Evolutionary conservation across 352 stramenopile genomes (phyloP).

Genomic region (Globisporangium viniferum): DNA sequence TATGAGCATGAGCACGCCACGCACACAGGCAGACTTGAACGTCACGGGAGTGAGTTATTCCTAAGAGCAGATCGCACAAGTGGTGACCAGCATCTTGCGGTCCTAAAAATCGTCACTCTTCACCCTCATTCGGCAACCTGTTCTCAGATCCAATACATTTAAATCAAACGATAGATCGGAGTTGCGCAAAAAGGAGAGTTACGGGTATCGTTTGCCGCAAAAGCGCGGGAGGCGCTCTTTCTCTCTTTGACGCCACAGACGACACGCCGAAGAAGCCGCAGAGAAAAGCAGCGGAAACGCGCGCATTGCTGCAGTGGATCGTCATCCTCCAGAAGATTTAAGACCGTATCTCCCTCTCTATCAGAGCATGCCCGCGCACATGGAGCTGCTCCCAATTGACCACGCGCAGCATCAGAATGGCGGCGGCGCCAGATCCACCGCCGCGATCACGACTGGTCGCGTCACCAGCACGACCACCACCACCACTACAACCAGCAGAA

Average conservation of each 20-base stretch:
- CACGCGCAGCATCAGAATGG: conserved; percentile 3
- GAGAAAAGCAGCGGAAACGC: conserved; percentile 9
- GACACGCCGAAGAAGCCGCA: background rate
- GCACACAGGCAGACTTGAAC: too few species aligned
- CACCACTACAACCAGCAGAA: background rate
- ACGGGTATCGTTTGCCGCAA: background rate
- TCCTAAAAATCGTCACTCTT: background rate
- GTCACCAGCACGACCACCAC: conserved; percentile 1
- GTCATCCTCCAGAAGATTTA: background rate
- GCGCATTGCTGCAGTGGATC: background rate
- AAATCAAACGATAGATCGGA: background rate
- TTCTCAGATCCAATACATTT: background rate
- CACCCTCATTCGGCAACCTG: background rate
- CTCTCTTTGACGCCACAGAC: background rate
- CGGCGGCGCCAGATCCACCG: background rate
- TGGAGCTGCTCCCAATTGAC: conserved; percentile 11
- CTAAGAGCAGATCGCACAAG: background rate
- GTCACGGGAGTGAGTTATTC: background rate
- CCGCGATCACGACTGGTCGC: conserved; percentile 10
- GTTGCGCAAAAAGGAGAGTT: background rate
- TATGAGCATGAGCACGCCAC: background rate
- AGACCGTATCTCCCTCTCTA: background rate
- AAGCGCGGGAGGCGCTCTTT: background rate
- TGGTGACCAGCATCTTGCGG: background rate
- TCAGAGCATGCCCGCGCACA: conserved; percentile 9